phyloP scores from a whole-genome alignment of 352 stramenopile genomes.

The Pythium rishiriense region DNA sequence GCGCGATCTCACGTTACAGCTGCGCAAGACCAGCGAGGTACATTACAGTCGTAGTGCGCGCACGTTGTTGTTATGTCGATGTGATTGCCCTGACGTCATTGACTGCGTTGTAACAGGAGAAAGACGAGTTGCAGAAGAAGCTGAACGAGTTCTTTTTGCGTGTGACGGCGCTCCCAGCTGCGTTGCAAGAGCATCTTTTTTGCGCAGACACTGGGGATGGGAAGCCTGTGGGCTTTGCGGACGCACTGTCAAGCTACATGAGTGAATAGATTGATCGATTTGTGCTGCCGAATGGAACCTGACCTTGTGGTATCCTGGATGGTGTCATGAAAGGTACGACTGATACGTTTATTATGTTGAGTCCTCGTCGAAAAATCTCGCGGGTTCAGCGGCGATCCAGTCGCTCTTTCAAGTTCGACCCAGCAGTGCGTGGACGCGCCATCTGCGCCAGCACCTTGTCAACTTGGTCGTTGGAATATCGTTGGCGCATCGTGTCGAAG shows the following conservation, averaged over 20 bases:
- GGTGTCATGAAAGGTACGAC: constrained; percentile 9
- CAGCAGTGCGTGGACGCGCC: not conserved
- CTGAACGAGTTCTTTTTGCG: constrained; percentile 79
- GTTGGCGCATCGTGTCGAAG: constrained; percentile 53
- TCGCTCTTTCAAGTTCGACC: not conserved
- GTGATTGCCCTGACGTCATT: not conserved
- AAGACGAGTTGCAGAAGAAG: constrained; percentile 78
- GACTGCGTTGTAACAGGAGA: constrained; percentile 42
- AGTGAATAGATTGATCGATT: constrained; percentile 34
- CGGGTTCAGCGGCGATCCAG: not conserved
- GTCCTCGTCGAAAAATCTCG: too few species aligned
- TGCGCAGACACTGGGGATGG: constrained; percentile 33
- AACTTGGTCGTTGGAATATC: constrained; percentile 32
- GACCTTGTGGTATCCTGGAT: not conserved
- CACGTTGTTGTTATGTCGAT: too few species aligned
- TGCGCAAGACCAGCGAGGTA: constrained; percentile 75
- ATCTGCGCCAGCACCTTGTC: constrained; percentile 8
- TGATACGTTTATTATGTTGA: too few species aligned
- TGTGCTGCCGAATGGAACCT: too few species aligned
- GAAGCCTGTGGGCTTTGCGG: constrained; percentile 60
- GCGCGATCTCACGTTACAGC: constrained; percentile 46
- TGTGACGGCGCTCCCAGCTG: constrained; percentile 60
- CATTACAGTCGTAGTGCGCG: too few species aligned
- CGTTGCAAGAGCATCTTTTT: constrained; percentile 77
- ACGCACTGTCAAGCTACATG: constrained; percentile 78